These are phyloP conservation scores for Mycena pura DNA, from an alignment of 768 basidiomycete species.

Conservation along the genomic window DNA sequence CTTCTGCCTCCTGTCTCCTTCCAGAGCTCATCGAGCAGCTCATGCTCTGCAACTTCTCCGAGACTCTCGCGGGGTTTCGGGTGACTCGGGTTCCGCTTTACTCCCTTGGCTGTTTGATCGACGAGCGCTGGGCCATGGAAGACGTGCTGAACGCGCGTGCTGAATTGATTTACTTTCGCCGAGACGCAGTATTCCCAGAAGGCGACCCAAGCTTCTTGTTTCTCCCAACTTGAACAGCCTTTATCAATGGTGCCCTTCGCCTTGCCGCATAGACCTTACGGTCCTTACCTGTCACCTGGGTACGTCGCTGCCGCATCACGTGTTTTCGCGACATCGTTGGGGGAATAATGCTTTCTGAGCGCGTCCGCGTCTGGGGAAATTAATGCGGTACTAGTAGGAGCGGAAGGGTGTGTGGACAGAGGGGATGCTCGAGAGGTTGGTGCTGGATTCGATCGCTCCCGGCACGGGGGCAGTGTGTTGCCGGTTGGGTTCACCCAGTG, in stretches of 20 bases:
- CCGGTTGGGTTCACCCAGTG: too few species aligned
- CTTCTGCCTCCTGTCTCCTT: neutral
- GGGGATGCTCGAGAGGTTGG: too few species aligned
- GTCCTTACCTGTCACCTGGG: neutral
- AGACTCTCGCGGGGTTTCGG: neutral
- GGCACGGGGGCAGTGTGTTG: too few species aligned
- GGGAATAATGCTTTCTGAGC: too few species aligned
- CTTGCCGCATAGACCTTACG: neutral
- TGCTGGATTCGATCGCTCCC: too few species aligned
- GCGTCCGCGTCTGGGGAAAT: too few species aligned
- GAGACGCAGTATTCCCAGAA: neutral
- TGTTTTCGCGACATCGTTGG: too few species aligned
- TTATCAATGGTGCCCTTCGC: neutral
- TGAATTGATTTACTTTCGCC: constrained; percentile 1
- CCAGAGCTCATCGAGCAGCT: neutral
- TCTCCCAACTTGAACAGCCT: neutral
- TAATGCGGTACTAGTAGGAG: too few species aligned
- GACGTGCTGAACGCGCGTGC: constrained; percentile 5
- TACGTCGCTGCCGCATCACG: too few species aligned
- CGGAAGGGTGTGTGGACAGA: too few species aligned
- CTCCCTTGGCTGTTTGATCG: neutral
- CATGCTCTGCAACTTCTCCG: neutral
- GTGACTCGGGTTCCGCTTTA: neutral
- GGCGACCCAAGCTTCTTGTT: neutral
- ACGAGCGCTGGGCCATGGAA: constrained; percentile 1